phyloP scores from a whole-genome alignment of 169 alveolate species.

The Perkinsus marinus region DNA sequence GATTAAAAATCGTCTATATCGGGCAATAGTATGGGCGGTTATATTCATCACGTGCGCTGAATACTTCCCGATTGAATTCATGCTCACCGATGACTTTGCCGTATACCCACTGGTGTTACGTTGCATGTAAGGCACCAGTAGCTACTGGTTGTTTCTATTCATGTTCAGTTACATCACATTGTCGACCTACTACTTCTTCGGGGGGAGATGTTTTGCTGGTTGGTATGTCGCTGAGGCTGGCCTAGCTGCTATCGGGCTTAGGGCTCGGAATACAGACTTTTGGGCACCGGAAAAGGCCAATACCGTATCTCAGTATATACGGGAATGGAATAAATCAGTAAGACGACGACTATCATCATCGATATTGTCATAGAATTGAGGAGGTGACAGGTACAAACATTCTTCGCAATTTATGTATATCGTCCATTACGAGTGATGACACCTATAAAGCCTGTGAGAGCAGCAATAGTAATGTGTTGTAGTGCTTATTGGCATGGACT shows the following conservation, averaged over 20 bases:
- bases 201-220: background rate
- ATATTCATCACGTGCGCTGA: background rate
- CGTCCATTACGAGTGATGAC: too few species aligned
- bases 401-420: too few species aligned
- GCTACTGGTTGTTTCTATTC: background rate
- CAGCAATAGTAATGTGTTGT: too few species aligned
- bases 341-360: too few species aligned
- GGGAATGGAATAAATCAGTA: background rate
- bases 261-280: background rate
- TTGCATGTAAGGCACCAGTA: background rate
- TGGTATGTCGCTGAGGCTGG: background rate
- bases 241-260: background rate
- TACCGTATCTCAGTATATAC: background rate
- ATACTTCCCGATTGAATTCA: background rate
- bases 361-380: too few species aligned
- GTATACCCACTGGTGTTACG: background rate
- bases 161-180: background rate
- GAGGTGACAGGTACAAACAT: too few species aligned
- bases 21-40: background rate
- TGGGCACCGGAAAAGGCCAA: background rate
- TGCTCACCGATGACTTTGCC: background rate
- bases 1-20: too few species aligned
- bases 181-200: background rate
- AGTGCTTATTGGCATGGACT: too few species aligned
- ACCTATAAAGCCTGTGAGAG: too few species aligned